phyloP scores from a whole-genome alignment of 441 rosid species.

The Theobroma grandiflorum region DNA sequence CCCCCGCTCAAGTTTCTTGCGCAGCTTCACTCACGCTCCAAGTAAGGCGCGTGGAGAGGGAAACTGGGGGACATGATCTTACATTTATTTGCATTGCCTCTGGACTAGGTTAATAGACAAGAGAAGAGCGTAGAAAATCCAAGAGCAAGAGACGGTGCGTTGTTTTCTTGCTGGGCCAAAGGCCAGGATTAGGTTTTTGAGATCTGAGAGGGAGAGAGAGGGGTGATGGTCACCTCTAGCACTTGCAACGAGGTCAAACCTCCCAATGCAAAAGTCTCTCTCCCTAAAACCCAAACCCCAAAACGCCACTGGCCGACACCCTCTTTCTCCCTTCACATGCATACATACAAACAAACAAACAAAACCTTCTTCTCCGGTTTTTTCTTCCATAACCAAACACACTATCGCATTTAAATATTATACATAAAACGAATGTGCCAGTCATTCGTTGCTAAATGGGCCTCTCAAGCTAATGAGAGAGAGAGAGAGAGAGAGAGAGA shows the following conservation, averaged over 20 bases:
- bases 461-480: not conserved
- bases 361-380: not conserved
- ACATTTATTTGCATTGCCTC: not conserved
- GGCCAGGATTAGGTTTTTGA: not conserved
- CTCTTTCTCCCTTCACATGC: slow-evolving; percentile 21
- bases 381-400: slow-evolving; percentile 2
- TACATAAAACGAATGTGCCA: not conserved
- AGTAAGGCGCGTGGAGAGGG: not conserved
- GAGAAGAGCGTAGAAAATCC: not conserved
- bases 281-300: slow-evolving; percentile 9
- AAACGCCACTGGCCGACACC: slow-evolving; percentile 33
- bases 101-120: not conserved
- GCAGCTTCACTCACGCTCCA: not conserved
- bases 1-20: not conserved
- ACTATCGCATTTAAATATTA: not conserved
- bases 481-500: no score
- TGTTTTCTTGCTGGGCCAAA: not conserved
- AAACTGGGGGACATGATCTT: not conserved
- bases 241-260: slow-evolving; percentile 33
- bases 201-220: not conserved
- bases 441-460: not conserved
- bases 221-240: not conserved
- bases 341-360: slow-evolving; percentile 13
- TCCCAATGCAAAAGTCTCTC: slow-evolving; percentile 10
- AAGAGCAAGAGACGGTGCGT: not conserved